Evolutionary conservation across 345 rosid genomes (phyloP).

Genomic region (Citrus mangshanensis): DNA sequence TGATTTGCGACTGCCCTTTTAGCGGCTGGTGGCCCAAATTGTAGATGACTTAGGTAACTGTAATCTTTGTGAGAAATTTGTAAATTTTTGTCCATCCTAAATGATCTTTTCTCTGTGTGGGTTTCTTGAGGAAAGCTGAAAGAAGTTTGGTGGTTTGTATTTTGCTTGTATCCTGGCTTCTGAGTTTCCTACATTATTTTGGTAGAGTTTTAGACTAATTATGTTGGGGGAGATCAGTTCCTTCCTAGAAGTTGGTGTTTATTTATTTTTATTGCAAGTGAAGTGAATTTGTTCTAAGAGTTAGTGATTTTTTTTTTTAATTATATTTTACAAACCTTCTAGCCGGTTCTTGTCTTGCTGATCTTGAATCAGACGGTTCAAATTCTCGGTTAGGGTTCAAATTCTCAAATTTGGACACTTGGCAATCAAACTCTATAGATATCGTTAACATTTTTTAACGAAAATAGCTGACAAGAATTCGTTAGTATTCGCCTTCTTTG

Average conservation of each 20-base stretch:
- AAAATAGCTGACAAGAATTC: too few relatives aligned
- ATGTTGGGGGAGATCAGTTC: background rate
- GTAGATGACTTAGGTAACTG: conserved; percentile 7
- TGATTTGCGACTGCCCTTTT: background rate
- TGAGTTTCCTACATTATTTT: background rate
- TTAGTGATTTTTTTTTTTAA: background rate
- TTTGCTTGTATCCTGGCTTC: background rate
- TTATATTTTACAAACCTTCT: background rate
- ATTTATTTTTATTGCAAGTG: background rate
- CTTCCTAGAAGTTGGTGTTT: background rate
- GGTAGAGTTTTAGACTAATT: background rate
- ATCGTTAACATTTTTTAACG: too few relatives aligned
- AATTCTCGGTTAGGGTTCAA: too few relatives aligned
- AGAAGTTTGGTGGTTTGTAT: background rate
- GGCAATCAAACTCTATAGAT: too few relatives aligned
- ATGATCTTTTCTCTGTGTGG: background rate
- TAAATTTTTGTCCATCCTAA: conserved; percentile 18
- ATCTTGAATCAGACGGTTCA: background rate
- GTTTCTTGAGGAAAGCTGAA: background rate
- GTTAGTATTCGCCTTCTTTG: too few relatives aligned
- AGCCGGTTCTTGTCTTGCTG: background rate
- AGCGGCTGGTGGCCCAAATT: background rate
- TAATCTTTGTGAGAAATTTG: conserved; percentile 2
- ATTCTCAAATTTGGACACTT: too few relatives aligned
- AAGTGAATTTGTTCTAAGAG: background rate